Evolutionary conservation across 2,329 filamentous ascomycete species (phyloP).

Genomic region (Hypocrella siamensis): DNA sequence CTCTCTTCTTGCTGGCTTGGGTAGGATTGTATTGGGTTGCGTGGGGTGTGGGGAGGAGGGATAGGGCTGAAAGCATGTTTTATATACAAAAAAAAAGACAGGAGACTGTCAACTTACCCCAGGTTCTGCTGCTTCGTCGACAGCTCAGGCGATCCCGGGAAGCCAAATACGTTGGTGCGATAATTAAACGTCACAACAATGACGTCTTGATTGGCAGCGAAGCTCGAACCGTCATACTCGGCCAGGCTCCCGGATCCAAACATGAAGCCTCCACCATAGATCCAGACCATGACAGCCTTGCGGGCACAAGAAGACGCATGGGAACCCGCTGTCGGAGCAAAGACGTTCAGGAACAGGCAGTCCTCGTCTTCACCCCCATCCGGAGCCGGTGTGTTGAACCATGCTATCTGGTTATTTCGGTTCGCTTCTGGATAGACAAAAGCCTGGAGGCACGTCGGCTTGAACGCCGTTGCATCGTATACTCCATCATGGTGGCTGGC

Average conservation of each 20-base stretch:
- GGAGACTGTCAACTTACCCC: constrained; percentile 1
- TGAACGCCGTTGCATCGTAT: constrained; percentile 1
- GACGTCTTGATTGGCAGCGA: constrained; percentile 1
- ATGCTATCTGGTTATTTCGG: background rate
- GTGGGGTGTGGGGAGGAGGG: background rate
- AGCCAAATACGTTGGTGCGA: constrained; percentile 2
- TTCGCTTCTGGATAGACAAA: background rate
- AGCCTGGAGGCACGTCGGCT: constrained; percentile 1
- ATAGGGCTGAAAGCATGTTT: background rate
- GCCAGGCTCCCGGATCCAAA: constrained; percentile 1
- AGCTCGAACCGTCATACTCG: constrained; percentile 1
- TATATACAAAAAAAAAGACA: background rate
- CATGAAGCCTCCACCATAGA: constrained; percentile 3
- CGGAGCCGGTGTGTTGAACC: constrained; percentile 1
- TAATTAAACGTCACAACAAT: constrained; percentile 2
- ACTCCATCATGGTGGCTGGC: background rate
- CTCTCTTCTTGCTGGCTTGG: too few species aligned
- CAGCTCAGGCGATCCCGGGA: constrained; percentile 2
- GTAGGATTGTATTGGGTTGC: too few species aligned
- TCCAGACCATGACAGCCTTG: constrained; percentile 3
- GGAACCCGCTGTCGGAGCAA: background rate
- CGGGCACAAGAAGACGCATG: background rate
- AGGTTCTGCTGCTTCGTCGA: background rate
- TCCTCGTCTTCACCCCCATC: background rate
- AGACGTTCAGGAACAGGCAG: background rate